Base-by-base conservation (phyloP, 345 rosid species). In the Hirschfeldia incana region DNA sequence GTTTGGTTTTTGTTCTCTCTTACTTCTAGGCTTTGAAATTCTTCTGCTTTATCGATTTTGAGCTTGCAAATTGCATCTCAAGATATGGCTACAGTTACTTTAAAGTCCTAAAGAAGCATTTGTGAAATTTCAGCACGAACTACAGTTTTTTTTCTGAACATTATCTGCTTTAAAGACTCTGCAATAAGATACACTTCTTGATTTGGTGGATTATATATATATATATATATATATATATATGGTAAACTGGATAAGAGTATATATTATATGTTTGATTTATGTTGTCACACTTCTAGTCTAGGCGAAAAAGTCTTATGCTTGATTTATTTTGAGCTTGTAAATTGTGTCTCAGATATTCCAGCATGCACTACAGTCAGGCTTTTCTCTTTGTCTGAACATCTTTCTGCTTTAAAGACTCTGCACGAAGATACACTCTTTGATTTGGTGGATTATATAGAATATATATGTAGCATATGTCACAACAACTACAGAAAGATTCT, bases 401-500 rank as follows among this genome's bases (percentile, higher is more conserved):
- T 75, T 75, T 69, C 29, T 37, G 67, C 72, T 64, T 63, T 29
- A 55, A 69, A 33, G 75, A 68, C 55, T 33, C 33, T 74, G 49
- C 71, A 28, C 63, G 66, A 74, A 46, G 75, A 75, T 65, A 44
- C 68, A 65, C 29, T 80, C 72, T 9, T 42, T 57, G 69, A 69
- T 62, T 66, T 44, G 28, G 36, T 71, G 69, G 51, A 39, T 53
- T 53, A 6, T 53, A 51, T 60, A 60, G 10, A 2, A 0, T 46
- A 10, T 60, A 60, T 30, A 7, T 30, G 26, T 53, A 53, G 60
- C 68, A 61, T 30, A 32, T 73, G 74, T 79, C 76, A 71, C 69
- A 70, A 57, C 72, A 70, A 5, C 67, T 75, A 75, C 70, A 74
- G 76, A 69, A 75, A 70, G 55, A 65, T 75, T 80, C 73, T 33